A percentile compares a stretch with the other conserved stretches of the same genome.
phyloP scores from a whole-genome alignment of 1,139 yeast genomes.

The Blastobotrys persicus region DNA sequence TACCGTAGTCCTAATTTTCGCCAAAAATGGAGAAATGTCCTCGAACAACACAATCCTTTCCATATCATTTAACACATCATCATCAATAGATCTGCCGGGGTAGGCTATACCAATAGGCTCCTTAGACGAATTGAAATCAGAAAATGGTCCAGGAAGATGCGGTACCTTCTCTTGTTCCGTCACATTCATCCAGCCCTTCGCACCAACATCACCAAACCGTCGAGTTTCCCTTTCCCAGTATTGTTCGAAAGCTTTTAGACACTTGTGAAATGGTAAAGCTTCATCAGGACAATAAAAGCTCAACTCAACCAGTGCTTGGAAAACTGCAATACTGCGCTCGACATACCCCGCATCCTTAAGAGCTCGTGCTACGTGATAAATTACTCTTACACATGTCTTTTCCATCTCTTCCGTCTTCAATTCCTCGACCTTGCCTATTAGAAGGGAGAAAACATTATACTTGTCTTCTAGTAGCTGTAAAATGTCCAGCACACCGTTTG shows the following conservation, averaged over 20 bases:
- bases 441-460: not conserved
- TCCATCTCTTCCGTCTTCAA: slow-evolving; percentile 9
- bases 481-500: slow-evolving; percentile 9
- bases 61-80: not conserved
- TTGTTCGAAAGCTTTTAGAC: slow-evolving; percentile 14
- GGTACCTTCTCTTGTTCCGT: slow-evolving; percentile 2
- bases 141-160: not conserved
- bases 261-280: not conserved
- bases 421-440: slow-evolving; percentile 12
- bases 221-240: slow-evolving; percentile 26
- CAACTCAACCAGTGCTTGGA: slow-evolving; percentile 24
- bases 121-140: not conserved
- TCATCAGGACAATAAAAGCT: slow-evolving; percentile 19
- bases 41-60: slow-evolving; percentile 11
- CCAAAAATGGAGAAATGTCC: slow-evolving; percentile 11
- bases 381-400: slow-evolving; percentile 10
- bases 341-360: slow-evolving; percentile 24
- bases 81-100: slow-evolving; percentile 11
- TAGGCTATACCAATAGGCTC: not conserved
- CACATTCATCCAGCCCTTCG: slow-evolving; percentile 11
- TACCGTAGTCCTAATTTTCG: not conserved
- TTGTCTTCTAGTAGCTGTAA: slow-evolving; percentile 2
- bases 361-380: slow-evolving; percentile 17
- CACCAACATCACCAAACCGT: slow-evolving; percentile 23
- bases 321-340: slow-evolving; percentile 22